A percentile compares a stretch with the other conserved stretches of the same genome.
Conservation (phyloP, 192 early-diverging fungal genomes). For the Fimicolochytrium jonesii region DNA sequence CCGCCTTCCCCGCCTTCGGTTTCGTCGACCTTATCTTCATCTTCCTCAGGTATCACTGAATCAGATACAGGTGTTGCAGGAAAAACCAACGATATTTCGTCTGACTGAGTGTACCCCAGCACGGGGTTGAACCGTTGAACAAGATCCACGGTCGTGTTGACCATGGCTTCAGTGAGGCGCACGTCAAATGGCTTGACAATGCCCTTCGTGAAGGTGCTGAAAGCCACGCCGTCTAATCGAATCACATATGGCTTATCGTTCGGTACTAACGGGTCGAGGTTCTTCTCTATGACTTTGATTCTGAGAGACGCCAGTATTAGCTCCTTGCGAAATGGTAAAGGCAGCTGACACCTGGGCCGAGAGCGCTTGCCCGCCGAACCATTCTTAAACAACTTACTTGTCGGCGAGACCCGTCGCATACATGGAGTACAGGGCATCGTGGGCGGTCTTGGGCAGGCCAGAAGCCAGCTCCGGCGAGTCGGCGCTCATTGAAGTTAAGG, state of each 20-base stretch:
- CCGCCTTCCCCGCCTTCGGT: too few relatives aligned
- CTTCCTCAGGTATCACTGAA: too few relatives aligned
- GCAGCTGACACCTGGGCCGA: too few relatives aligned
- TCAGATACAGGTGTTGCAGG: too few relatives aligned
- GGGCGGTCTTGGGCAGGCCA: conserved; percentile 13
- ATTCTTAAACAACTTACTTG: too few relatives aligned
- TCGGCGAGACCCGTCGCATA: conserved; percentile 12
- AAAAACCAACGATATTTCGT: conserved; percentile 56
- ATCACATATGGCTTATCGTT: conserved; percentile 32
- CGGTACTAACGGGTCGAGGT: conserved; percentile 20
- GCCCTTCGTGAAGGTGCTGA: conserved; percentile 47
- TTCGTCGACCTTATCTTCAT: too few relatives aligned
- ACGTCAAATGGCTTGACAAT: conserved; percentile 48
- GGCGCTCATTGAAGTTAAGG: too few relatives aligned
- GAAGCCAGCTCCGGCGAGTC: too few relatives aligned
- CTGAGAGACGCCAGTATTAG: too few relatives aligned
- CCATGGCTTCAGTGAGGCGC: conserved; percentile 44
- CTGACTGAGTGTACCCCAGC: conserved; percentile 42
- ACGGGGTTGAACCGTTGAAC: conserved; percentile 38
- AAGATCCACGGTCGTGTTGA: conserved; percentile 42
- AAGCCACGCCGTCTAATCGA: conserved; percentile 50
- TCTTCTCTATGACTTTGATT: conserved; percentile 30
- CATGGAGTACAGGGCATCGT: conserved; percentile 22
- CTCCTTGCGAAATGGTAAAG: not conserved
- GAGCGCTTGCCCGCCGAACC: too few relatives aligned